A percentile compares a stretch with the other conserved stretches of the same genome.
These are phyloP conservation scores for Brassica juncea DNA, from an alignment of 345 rosid species.

Conservation along the genomic window DNA sequence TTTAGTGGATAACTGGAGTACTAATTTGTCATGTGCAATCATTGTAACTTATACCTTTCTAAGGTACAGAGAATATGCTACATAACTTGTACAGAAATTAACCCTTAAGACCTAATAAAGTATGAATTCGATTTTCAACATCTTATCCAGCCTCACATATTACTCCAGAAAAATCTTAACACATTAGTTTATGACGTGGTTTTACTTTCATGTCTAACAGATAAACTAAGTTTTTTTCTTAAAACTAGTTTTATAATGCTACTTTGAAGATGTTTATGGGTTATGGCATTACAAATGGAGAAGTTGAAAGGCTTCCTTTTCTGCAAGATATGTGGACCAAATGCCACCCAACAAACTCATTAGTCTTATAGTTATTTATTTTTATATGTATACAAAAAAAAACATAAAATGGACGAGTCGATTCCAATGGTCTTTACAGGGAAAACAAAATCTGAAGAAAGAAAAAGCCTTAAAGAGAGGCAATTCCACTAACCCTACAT, in stretches of 20 bases:
- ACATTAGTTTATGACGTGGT: not conserved
- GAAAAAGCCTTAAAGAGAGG: conserved; percentile 31
- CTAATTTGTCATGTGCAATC: conserved; percentile 31
- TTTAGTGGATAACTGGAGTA: conserved; percentile 29
- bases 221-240: not conserved
- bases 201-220: not conserved
- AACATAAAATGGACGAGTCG: conserved; percentile 1
- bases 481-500: conserved; percentile 31
- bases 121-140: not conserved
- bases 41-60: conserved; percentile 25
- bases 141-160: conserved; percentile 6
- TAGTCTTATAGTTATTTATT: not conserved
- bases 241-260: not conserved
- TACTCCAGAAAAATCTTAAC: not conserved
- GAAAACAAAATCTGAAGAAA: not conserved
- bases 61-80: conserved; percentile 33
- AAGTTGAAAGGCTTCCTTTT: not conserved
- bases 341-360: conserved; percentile 8
- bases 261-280: too few species aligned
- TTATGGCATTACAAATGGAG: not conserved
- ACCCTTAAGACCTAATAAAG: not conserved
- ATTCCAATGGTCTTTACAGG: not conserved
- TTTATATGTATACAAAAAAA: not conserved
- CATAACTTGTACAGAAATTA: conserved; percentile 6
- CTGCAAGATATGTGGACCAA: conserved; percentile 14